A percentile compares a stretch with the other conserved stretches of the same genome.
Conservation (phyloP, 1,284 basidiomycete species). For the Mycena sp. region DNA sequence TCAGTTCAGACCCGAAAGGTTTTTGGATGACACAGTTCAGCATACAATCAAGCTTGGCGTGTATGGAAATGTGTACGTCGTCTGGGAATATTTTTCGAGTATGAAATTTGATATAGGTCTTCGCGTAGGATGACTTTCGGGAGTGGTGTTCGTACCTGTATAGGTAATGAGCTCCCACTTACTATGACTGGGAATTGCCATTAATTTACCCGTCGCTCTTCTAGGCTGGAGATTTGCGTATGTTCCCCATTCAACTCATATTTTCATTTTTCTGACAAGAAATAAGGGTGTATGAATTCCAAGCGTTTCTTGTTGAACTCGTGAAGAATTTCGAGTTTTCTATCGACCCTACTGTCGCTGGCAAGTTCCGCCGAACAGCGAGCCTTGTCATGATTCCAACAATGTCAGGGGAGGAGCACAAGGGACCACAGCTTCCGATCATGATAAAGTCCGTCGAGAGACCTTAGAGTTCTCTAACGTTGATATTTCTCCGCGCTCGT, state of each 20-base stretch:
- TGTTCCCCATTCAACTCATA: background rate
- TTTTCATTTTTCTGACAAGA: background rate
- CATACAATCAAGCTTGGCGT: too few relatives aligned
- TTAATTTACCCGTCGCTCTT: too few relatives aligned
- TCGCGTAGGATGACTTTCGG: background rate
- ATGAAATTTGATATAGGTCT: background rate
- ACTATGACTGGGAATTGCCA: too few relatives aligned
- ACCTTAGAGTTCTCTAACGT: too few relatives aligned
- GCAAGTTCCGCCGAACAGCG: background rate
- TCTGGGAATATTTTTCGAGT: background rate
- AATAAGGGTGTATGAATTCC: background rate
- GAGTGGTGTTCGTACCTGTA: background rate
- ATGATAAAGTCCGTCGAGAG: too few relatives aligned
- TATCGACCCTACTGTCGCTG: background rate
- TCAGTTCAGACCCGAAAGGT: too few relatives aligned
- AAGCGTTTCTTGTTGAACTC: background rate
- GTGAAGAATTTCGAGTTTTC: slow-evolving; percentile 1
- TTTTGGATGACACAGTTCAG: too few relatives aligned
- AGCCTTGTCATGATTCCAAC: background rate
- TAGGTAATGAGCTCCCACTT: background rate
- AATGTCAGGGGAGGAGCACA: background rate
- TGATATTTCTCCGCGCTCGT: too few relatives aligned
- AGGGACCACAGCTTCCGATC: background rate
- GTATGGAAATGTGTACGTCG: background rate
- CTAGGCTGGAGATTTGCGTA: slow-evolving; percentile 1